Evolutionary conservation across 2,329 filamentous ascomycete genomes (phyloP), one percentile per base, ranked within the genome.

Genomic region (Thielaviopsis populi): DNA sequence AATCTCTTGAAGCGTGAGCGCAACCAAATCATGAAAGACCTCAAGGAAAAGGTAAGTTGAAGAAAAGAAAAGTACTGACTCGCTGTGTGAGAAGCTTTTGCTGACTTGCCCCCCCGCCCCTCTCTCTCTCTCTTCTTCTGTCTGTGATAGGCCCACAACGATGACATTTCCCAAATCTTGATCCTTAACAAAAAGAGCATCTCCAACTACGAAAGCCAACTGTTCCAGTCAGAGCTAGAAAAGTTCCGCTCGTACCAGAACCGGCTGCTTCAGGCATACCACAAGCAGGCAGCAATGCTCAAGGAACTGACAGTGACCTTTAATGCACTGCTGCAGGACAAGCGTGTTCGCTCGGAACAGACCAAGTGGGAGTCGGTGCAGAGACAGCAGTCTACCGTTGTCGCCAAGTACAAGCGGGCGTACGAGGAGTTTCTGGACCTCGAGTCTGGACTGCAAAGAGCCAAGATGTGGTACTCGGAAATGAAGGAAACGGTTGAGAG

Each of bases 151-250:
- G 87, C 92, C 62, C 92, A 95, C 75, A 90, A 88, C 68, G 95
- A 99, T 71, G 95, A 99, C 70, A 99, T 99, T 68, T 96, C 91
- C 4, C 94, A 96, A 71, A 91, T 97, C 13, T 79, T 99, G 66
- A 99, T 99, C 64, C 78, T 99, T 66, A 99, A 99, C 79, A 97
- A 97, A 73, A 99, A 97, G 75, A 87, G 90, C 1, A 92, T 97
- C 70, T 82, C 90, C 22, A 95, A 90, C 70, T 92, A 94, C 70
- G 94, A 99, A 73, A 86, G 80, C 13, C 90, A 96, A 70, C 81
- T 99, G 2, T 99, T 99, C 76, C 88, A 96, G 72, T 85, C 90
- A 17, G 94, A 99, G 74, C 80, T 99, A n/a, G 92, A 97, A 74
- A 99, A 99, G 73, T 99, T 96, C 75, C 80, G 91, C 50, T 88